Percentiles rank a stretch among this genome's conserved stretches.
Evolutionary conservation across 2,329 filamentous ascomycete species (phyloP).

Genomic region (Orbilia quercus): DNA sequence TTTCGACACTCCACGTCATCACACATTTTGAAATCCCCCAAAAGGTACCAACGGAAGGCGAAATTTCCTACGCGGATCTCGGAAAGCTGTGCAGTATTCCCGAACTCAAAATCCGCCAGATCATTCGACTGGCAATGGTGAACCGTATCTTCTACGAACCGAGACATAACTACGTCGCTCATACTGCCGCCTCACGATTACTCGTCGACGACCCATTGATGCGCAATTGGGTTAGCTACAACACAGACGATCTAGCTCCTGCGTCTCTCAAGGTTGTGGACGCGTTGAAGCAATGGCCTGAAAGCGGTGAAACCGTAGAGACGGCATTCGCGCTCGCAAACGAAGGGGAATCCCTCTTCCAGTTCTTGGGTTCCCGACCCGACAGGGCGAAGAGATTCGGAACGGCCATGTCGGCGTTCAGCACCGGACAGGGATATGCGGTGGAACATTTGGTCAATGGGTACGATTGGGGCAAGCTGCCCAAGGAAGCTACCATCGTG

Average conservation of each 20-base stretch:
- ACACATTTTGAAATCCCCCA: constrained; percentile 46
- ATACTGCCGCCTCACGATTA: constrained; percentile 69
- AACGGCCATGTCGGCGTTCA: constrained; percentile 69
- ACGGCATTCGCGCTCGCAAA: constrained; percentile 61
- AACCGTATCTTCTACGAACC: constrained; percentile 70
- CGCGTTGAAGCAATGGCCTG: constrained; percentile 60
- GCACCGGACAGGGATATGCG: constrained; percentile 70
- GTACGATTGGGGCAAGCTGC: constrained; percentile 68
- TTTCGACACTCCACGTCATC: constrained; percentile 43
- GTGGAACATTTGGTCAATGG: constrained; percentile 68
- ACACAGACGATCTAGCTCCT: constrained; percentile 66
- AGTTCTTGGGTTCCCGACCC: constrained; percentile 60
- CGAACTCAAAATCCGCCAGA: constrained; percentile 67
- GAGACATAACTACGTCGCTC: constrained; percentile 67
- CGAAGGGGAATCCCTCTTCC: constrained; percentile 61
- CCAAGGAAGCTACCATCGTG: constrained; percentile 67
- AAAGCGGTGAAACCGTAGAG: constrained; percentile 58
- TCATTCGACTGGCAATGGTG: constrained; percentile 71
- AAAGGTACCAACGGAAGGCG: constrained; percentile 39
- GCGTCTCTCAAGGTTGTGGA: constrained; percentile 58
- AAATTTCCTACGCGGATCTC: constrained; percentile 49
- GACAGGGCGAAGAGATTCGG: constrained; percentile 67
- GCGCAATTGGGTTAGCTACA: constrained; percentile 70
- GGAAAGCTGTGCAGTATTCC: constrained; percentile 56
- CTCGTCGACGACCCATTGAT: constrained; percentile 67